These are phyloP conservation scores for Cucurbita moschata DNA, from an alignment of 306 rosid genomes.

Conservation along the genomic window DNA sequence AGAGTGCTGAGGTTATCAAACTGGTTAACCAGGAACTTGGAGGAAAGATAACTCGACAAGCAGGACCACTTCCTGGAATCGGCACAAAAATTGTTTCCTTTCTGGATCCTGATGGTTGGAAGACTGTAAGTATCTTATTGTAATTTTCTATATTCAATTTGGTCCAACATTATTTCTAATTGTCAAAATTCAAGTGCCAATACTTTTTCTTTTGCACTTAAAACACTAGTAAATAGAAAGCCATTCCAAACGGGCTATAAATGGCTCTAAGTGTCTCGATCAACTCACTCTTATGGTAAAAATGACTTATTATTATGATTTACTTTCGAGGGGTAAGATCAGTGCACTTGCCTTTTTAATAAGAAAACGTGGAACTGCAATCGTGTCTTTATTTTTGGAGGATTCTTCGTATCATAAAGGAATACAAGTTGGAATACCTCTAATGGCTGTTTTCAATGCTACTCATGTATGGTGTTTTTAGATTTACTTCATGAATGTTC, in stretches of 20 bases:
- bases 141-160: neutral
- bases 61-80: conserved; percentile 81
- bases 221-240: too few relatives aligned
- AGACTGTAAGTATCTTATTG: conserved; percentile 53
- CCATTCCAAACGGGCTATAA: too few relatives aligned
- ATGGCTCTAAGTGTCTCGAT: too few relatives aligned
- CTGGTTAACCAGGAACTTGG: conserved; percentile 70
- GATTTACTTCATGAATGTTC: neutral
- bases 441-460: neutral
- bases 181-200: neutral
- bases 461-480: neutral
- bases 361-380: too few relatives aligned
- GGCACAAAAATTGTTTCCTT: conserved; percentile 80
- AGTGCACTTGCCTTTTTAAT: too few relatives aligned
- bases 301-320: too few relatives aligned
- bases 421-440: neutral
- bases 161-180: neutral
- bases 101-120: conserved; percentile 97
- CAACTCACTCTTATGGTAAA: too few relatives aligned
- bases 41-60: conserved; percentile 80
- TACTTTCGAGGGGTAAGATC: too few relatives aligned
- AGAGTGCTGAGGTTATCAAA: conserved; percentile 75
- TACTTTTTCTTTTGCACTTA: too few relatives aligned
- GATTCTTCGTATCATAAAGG: neutral
- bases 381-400: too few relatives aligned